Evolutionary conservation across 1,284 basidiomycete species (phyloP).

Genomic region (Chondrostereum purpureum): DNA sequence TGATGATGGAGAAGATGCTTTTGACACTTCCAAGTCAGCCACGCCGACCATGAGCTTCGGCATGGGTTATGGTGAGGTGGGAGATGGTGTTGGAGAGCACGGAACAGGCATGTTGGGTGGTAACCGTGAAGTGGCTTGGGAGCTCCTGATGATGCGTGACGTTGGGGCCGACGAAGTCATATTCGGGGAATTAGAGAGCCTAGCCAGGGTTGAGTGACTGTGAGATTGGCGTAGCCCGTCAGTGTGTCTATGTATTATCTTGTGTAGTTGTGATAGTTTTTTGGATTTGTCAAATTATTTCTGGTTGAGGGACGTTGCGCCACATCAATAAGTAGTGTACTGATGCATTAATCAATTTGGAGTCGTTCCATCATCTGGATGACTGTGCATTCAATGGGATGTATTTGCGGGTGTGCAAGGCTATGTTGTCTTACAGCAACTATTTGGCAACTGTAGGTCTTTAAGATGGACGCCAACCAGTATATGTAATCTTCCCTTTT

Average conservation of each 20-base stretch:
- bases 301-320: not conserved
- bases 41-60: conserved; percentile 60
- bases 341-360: too few species aligned
- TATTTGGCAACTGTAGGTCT: conserved; percentile 1
- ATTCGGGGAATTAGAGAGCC: conserved; percentile 71
- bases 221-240: conserved; percentile 8
- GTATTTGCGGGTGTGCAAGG: too few species aligned
- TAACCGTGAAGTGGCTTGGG: conserved; percentile 64
- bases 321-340: too few species aligned
- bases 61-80: conserved; percentile 72
- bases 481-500: conserved; percentile 9
- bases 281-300: not conserved
- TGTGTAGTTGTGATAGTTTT: not conserved
- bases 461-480: not conserved
- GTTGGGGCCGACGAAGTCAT: conserved; percentile 51
- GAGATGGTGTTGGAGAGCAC: conserved; percentile 55
- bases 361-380: too few species aligned
- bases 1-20: conserved; percentile 72
- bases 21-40: conserved; percentile 55
- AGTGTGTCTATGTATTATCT: conserved; percentile 7
- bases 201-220: conserved; percentile 54
- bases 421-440: not conserved
- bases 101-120: conserved; percentile 72
- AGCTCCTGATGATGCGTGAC: conserved; percentile 60
- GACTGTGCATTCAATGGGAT: too few species aligned